Conservation (phyloP, 1,284 basidiomycete genomes). For the Microbotryum saponariae region DNA sequence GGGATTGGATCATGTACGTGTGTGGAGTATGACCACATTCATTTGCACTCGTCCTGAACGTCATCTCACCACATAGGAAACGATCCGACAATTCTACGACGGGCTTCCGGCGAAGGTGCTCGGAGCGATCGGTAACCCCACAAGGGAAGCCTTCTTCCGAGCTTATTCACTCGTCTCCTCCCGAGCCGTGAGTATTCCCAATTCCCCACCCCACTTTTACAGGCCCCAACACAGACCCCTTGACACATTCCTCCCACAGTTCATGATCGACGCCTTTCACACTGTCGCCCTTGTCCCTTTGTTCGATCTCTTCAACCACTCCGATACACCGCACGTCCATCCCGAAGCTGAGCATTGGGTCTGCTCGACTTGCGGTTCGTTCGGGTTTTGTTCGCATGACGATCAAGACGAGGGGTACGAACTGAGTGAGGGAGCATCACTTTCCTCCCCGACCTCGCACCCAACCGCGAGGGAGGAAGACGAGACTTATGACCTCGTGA, state of each 20-base stretch:
- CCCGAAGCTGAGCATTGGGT: conserved; percentile 71
- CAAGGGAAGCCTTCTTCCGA: conserved; percentile 54
- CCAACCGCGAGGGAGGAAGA: conserved; percentile 20
- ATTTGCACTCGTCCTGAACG: no score
- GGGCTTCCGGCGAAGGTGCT: conserved; percentile 1
- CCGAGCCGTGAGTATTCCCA: conserved; percentile 47
- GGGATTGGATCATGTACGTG: conserved; percentile 34
- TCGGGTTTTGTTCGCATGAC: conserved; percentile 68
- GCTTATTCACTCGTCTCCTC: conserved; percentile 77
- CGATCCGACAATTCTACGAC: no score
- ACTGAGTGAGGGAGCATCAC: background rate
- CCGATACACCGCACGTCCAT: conserved; percentile 61
- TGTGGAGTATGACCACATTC: no score
- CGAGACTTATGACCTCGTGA: conserved; percentile 41
- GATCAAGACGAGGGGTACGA: conserved; percentile 10
- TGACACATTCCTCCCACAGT: conserved; percentile 38
- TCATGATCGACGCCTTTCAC: conserved; percentile 78
- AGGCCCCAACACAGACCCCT: no score
- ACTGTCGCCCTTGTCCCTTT: conserved; percentile 79
- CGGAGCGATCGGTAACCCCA: conserved; percentile 29
- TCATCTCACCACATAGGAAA: no score
- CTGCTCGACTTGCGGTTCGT: conserved; percentile 67
- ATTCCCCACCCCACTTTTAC: no score
- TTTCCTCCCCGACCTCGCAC: background rate
- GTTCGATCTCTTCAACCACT: conserved; percentile 83